Evolutionary conservation across 1,284 basidiomycete species (phyloP).

Genomic region (Ustilago esculenta): DNA sequence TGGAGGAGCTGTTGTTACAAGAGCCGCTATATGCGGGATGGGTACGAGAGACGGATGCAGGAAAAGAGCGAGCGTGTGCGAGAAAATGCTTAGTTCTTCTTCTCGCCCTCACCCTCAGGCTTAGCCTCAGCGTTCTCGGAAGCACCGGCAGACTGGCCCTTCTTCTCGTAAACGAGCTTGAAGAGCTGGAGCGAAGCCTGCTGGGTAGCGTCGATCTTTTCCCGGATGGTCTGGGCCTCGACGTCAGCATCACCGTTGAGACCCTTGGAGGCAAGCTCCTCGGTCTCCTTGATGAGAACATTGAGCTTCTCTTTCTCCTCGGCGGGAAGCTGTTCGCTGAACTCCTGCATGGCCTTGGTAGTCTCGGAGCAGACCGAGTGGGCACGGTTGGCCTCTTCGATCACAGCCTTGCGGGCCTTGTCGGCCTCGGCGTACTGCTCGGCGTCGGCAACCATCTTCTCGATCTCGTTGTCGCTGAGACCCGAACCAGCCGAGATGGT

Average conservation of each 20-base stretch:
- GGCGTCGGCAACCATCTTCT: conserved; percentile 93
- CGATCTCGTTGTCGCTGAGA: conserved; percentile 94
- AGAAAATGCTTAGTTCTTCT: conserved; percentile 55
- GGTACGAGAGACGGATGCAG: background rate
- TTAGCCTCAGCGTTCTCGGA: conserved; percentile 35
- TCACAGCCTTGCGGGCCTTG: conserved; percentile 85
- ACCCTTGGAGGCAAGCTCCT: conserved; percentile 90
- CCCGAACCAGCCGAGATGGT: conserved; percentile 97
- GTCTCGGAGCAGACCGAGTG: conserved; percentile 94
- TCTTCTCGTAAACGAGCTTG: conserved; percentile 98
- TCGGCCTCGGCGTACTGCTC: conserved; percentile 80
- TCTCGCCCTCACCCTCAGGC: conserved; percentile 58
- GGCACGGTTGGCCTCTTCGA: conserved; percentile 97
- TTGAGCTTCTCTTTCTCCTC: conserved; percentile 82
- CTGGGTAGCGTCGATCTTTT: conserved; percentile 95
- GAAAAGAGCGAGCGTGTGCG: no score
- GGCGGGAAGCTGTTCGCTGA: conserved; percentile 93
- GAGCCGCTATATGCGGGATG: background rate
- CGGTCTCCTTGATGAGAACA: conserved; percentile 84
- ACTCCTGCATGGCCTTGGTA: conserved; percentile 96
- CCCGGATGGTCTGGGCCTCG: conserved; percentile 86
- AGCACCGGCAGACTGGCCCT: conserved; percentile 72
- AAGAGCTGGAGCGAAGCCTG: conserved; percentile 95
- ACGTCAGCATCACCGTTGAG: conserved; percentile 84
- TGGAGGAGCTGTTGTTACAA: conserved; percentile 31